A percentile compares a stretch with the other conserved stretches of the same genome.
phyloP scores from a whole-genome alignment of 805 yeast genomes.

The Candida berthetii region DNA sequence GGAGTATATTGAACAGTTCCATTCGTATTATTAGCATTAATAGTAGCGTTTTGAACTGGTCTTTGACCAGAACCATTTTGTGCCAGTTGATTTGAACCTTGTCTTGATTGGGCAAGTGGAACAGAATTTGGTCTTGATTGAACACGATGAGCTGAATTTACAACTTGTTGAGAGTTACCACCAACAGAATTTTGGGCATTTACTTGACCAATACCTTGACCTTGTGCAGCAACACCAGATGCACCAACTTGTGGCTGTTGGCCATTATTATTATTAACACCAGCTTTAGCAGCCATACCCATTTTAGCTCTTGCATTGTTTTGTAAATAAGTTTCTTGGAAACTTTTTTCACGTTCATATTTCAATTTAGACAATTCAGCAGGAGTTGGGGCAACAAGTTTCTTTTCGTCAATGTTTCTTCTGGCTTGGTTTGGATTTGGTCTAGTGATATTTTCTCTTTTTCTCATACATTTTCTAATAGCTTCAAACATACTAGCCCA shows the following conservation, averaged over 20 bases:
- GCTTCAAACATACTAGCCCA: conserved; percentile 99
- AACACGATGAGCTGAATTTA: background rate
- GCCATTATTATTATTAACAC: too few relatives aligned
- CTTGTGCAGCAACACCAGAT: conserved; percentile 2
- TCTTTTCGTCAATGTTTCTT: conserved; percentile 32
- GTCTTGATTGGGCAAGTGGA: background rate
- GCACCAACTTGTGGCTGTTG: background rate
- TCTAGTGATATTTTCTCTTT: conserved; percentile 71
- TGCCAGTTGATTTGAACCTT: background rate
- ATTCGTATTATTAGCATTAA: conserved; percentile 27
- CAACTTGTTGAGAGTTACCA: background rate
- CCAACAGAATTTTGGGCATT: background rate
- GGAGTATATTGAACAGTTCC: conserved; percentile 48
- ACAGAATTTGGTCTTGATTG: conserved; percentile 1
- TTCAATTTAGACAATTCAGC: conserved; percentile 79
- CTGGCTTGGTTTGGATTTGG: conserved; percentile 44
- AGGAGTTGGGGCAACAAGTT: conserved; percentile 65
- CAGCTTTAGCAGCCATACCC: background rate
- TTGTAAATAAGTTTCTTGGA: conserved; percentile 65
- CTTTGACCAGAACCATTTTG: background rate
- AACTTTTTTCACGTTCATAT: conserved; percentile 78
- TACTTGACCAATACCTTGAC: conserved; percentile 10
- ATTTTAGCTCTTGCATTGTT: conserved; percentile 13
- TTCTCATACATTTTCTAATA: conserved; percentile 81
- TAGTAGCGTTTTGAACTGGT: conserved; percentile 1